Evolutionary conservation across 208 protist genomes (phyloP).

Genomic region (Tritrichomonas foetus): DNA sequence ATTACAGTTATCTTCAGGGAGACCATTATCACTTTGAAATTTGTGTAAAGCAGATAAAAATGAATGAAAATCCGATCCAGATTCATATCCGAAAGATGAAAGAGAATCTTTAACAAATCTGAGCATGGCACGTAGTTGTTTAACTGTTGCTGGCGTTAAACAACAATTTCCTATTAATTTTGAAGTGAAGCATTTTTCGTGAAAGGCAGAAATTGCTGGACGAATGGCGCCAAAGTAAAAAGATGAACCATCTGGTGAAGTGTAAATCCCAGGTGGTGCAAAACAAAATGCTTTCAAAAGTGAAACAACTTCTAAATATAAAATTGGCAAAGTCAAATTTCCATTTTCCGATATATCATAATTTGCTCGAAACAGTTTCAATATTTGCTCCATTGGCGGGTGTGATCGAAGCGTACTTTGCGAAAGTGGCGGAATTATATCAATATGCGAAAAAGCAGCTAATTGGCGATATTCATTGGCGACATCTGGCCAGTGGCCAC

Average conservation of each 20-base stretch:
- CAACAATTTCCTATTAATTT: not conserved
- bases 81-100: not conserved
- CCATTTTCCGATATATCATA: not conserved
- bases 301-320: not conserved
- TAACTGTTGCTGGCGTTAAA: not conserved
- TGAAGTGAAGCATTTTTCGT: not conserved
- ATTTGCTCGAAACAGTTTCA: not conserved
- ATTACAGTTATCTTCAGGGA: not conserved
- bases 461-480: not conserved
- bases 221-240: not conserved
- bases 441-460: constrained; percentile 18
- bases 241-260: not conserved
- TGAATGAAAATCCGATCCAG: not conserved
- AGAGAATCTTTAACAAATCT: not conserved
- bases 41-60: not conserved
- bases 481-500: not conserved
- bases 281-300: not conserved
- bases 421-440: not conserved
- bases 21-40: not conserved
- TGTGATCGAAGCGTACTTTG: not conserved
- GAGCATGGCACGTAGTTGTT: not conserved
- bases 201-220: not conserved
- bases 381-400: not conserved
- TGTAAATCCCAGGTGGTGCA: no score
- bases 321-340: not conserved